phyloP scores from a whole-genome alignment of 768 basidiomycete species.

The Suillus fuscotomentosus region DNA sequence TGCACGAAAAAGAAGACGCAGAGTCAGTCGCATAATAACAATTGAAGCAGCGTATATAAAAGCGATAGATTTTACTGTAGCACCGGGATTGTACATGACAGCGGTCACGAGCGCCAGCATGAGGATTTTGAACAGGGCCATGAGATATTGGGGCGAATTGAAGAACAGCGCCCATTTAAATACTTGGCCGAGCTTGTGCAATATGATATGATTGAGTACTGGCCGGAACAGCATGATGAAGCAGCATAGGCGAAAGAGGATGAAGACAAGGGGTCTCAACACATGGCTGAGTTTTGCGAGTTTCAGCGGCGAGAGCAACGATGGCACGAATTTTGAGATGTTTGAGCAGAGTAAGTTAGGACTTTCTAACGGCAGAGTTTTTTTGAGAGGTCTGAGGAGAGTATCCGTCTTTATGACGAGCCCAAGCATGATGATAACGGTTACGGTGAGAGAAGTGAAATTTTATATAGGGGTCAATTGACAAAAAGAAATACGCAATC shows the following conservation, averaged over 20 bases:
- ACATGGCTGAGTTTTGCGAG: not conserved
- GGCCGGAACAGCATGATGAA: not conserved
- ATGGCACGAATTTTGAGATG: not conserved
- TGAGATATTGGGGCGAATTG: not conserved
- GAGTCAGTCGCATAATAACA: not conserved
- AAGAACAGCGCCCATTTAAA: not conserved
- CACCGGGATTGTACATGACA: slow-evolving; percentile 16
- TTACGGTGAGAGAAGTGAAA: not conserved
- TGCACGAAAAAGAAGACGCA: not conserved
- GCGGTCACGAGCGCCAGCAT: slow-evolving; percentile 11
- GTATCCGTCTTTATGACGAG: not conserved
- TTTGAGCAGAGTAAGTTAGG: not conserved
- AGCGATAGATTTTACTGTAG: not conserved
- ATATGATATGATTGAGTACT: not conserved
- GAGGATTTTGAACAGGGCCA: slow-evolving; percentile 11
- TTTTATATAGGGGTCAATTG: slow-evolving; percentile 1
- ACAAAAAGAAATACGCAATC: not conserved
- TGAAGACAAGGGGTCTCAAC: not conserved
- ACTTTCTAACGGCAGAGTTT: not conserved
- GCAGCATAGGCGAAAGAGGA: not conserved
- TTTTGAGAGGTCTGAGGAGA: not conserved
- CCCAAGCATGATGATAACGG: not conserved
- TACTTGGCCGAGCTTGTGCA: slow-evolving; percentile 1
- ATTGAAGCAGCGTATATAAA: not conserved
- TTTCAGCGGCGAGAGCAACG: not conserved